phyloP scores from a whole-genome alignment of 306 rosid species.

The Arachis hypogaea region DNA sequence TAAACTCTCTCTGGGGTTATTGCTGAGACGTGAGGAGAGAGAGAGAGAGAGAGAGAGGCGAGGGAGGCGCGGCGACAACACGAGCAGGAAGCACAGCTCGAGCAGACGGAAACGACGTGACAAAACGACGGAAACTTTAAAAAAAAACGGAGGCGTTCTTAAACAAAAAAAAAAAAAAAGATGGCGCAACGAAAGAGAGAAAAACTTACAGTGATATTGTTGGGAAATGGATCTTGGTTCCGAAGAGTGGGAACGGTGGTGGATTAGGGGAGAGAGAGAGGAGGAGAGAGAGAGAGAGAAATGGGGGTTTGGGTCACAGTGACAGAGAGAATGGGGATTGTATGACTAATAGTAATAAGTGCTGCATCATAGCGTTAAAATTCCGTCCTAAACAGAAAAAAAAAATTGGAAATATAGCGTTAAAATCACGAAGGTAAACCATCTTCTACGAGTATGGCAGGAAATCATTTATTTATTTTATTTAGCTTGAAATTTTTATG shows the following conservation, averaged over 20 bases:
- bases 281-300: neutral
- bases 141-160: neutral
- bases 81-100: no score
- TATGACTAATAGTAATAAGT: neutral
- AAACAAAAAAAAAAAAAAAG: neutral
- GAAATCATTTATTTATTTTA: no score
- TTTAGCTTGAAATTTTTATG: no score
- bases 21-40: no score
- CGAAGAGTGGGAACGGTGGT: neutral
- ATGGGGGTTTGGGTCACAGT: slow-evolving; percentile 3
- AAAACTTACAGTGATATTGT: slow-evolving; percentile 1
- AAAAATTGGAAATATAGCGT: neutral
- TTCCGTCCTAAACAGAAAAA: neutral
- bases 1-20: no score
- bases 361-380: slow-evolving; percentile 33
- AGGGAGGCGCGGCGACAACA: no score
- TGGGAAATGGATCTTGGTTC: slow-evolving; percentile 5
- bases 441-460: no score
- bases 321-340: neutral
- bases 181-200: neutral
- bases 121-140: neutral
- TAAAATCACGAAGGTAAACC: no score
- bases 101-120: no score
- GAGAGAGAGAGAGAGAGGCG: no score
- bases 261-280: slow-evolving; percentile 30